Evolutionary conservation across 1,139 yeast genomes (phyloP).

Genomic region (Blastobotrys serpentis): DNA sequence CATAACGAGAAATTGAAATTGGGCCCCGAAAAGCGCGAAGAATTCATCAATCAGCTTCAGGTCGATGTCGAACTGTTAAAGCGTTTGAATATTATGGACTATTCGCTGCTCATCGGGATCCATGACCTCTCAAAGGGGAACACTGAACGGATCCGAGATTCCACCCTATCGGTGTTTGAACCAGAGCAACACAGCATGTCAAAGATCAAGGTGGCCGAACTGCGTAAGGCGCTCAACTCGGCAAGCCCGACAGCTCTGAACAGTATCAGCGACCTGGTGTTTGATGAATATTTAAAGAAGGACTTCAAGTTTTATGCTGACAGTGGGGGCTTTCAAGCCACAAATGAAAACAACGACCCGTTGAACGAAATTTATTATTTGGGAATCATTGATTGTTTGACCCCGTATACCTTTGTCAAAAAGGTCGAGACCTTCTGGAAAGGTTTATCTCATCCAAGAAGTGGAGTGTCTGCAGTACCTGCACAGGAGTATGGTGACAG

Average conservation of each 20-base stretch:
- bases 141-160: slow-evolving; percentile 42
- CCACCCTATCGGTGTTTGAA: slow-evolving; percentile 40
- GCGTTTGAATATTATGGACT: slow-evolving; percentile 87
- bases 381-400: slow-evolving; percentile 92
- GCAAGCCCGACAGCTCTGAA: slow-evolving; percentile 41
- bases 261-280: slow-evolving; percentile 34
- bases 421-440: slow-evolving; percentile 85
- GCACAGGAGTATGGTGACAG: slow-evolving; percentile 87
- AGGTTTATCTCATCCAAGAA: slow-evolving; percentile 64
- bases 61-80: slow-evolving; percentile 73
- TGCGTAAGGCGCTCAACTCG: slow-evolving; percentile 39
- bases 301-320: slow-evolving; percentile 65
- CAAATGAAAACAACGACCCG: slow-evolving; percentile 63
- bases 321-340: slow-evolving; percentile 83
- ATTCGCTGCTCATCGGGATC: slow-evolving; percentile 81
- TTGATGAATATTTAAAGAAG: slow-evolving; percentile 31
- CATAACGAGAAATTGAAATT: slow-evolving; percentile 59
- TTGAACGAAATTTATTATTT: slow-evolving; percentile 74
- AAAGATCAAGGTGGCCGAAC: slow-evolving; percentile 35
- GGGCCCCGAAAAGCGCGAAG: slow-evolving; percentile 65
- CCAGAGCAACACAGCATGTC: slow-evolving; percentile 34
- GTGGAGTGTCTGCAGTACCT: slow-evolving; percentile 83
- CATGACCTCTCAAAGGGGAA: slow-evolving; percentile 70
- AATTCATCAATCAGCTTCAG: slow-evolving; percentile 66
- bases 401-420: slow-evolving; percentile 76